Evolutionary conservation across 2,329 filamentous ascomycete genomes (phyloP).

Genomic region (Aspergillus uvarum): DNA sequence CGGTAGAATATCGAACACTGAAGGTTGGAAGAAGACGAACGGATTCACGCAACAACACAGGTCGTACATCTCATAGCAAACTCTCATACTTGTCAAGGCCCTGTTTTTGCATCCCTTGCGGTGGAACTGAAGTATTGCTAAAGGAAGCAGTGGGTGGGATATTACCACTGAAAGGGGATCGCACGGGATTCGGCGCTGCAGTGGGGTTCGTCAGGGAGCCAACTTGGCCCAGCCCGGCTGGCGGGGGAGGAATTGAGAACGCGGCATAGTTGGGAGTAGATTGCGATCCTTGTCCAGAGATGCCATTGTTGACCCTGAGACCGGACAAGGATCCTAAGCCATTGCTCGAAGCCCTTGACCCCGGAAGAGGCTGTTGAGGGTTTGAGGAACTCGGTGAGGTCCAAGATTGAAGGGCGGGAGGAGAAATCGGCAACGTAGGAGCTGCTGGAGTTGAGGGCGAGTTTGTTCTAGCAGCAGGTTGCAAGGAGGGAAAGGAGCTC

Average conservation of each 20-base stretch:
- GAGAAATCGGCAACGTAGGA: slow-evolving; percentile 32
- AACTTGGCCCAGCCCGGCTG: slow-evolving; percentile 24
- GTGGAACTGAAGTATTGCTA: slow-evolving; percentile 23
- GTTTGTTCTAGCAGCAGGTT: slow-evolving; percentile 39
- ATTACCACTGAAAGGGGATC: slow-evolving; percentile 17
- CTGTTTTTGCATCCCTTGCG: slow-evolving; percentile 32
- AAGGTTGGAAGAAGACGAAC: slow-evolving; percentile 3
- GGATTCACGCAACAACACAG: not conserved
- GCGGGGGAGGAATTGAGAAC: slow-evolving; percentile 45
- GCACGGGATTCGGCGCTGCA: slow-evolving; percentile 20
- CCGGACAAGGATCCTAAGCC: slow-evolving; percentile 28
- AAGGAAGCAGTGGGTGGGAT: slow-evolving; percentile 25
- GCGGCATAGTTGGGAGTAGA: slow-evolving; percentile 34
- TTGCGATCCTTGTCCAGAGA: slow-evolving; percentile 19
- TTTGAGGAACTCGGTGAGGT: slow-evolving; percentile 13
- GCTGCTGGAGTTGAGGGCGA: slow-evolving; percentile 28
- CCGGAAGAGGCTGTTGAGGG: slow-evolving; percentile 17
- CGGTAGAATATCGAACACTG: too few species aligned
- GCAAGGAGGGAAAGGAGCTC: slow-evolving; percentile 49
- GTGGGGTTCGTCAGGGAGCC: slow-evolving; percentile 18
- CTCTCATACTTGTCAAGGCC: slow-evolving; percentile 59
- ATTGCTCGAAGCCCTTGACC: slow-evolving; percentile 15
- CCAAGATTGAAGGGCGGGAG: slow-evolving; percentile 22
- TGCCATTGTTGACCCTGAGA: slow-evolving; percentile 22
- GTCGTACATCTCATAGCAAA: slow-evolving; percentile 43